These are phyloP conservation scores for Myriosclerotinia curreyana DNA, from an alignment of 2,329 filamentous ascomycete genomes.

Conservation along the genomic window DNA sequence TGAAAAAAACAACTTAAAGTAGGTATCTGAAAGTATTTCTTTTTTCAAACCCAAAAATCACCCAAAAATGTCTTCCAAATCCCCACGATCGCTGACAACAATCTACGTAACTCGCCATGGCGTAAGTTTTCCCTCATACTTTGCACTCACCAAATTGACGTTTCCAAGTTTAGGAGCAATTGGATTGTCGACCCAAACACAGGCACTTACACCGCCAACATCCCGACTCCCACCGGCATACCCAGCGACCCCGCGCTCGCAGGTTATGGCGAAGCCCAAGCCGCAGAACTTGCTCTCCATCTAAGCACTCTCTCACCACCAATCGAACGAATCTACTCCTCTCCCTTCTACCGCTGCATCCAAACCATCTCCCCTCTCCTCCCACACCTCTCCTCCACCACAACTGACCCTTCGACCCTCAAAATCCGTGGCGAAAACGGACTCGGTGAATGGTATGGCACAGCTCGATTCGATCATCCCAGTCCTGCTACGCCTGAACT, in stretches of 20 bases:
- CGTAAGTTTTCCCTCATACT: slow-evolving; percentile 49
- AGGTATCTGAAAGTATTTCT: slow-evolving; percentile 39
- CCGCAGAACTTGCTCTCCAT: slow-evolving; percentile 69
- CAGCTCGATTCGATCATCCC: slow-evolving; percentile 81
- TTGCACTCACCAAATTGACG: slow-evolving; percentile 26
- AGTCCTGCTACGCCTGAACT: slow-evolving; percentile 62
- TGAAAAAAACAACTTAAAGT: slow-evolving; percentile 8
- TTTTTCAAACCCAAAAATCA: background rate
- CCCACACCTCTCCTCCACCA: slow-evolving; percentile 42
- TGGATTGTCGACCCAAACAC: slow-evolving; percentile 82
- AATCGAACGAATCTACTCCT: slow-evolving; percentile 75
- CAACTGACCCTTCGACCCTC: slow-evolving; percentile 32
- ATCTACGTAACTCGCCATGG: slow-evolving; percentile 75
- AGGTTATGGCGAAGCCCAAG: slow-evolving; percentile 80
- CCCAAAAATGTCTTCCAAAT: slow-evolving; percentile 13
- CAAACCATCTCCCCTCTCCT: slow-evolving; percentile 76
- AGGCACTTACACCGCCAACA: slow-evolving; percentile 70
- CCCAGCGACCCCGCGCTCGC: slow-evolving; percentile 84
- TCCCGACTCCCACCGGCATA: slow-evolving; percentile 82
- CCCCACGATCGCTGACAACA: slow-evolving; percentile 20
- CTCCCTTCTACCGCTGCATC: slow-evolving; percentile 82
- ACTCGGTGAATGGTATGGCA: slow-evolving; percentile 86
- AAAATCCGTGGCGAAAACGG: slow-evolving; percentile 56
- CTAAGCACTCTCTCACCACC: slow-evolving; percentile 61
- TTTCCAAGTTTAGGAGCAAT: slow-evolving; percentile 75